Evolutionary conservation across 2,329 filamentous ascomycete species (phyloP).

Genomic region (Microsporum ferrugineum): DNA sequence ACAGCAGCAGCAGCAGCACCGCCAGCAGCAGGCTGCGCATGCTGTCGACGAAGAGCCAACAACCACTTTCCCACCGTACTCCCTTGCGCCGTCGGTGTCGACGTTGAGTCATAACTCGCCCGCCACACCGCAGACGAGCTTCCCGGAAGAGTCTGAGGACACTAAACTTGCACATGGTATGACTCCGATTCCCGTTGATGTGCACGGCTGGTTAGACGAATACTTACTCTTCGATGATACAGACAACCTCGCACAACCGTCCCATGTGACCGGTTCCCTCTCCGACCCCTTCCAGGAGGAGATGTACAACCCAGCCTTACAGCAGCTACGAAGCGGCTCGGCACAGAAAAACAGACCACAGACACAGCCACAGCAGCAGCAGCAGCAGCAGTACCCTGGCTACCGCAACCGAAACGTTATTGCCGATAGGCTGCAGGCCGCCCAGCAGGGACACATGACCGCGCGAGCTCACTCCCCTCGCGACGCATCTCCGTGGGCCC

Average conservation of each 20-base stretch:
- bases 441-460: conserved; percentile 60
- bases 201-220: conserved; percentile 43
- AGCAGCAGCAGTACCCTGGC: not conserved
- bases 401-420: conserved; percentile 48
- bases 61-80: conserved; percentile 38
- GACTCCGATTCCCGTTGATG: conserved; percentile 42
- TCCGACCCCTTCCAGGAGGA: conserved; percentile 78
- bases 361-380: conserved; percentile 11
- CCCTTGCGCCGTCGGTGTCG: conserved; percentile 48
- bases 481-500: conserved; percentile 70
- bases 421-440: conserved; percentile 63
- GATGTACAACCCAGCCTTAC: conserved; percentile 52
- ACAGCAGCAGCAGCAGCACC: conserved; percentile 21
- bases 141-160: conserved; percentile 43
- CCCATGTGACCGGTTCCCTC: conserved; percentile 48
- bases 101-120: conserved; percentile 51
- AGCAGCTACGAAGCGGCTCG: conserved; percentile 38
- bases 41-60: conserved; percentile 34
- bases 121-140: conserved; percentile 47
- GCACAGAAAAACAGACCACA: conserved; percentile 33
- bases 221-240: conserved; percentile 53
- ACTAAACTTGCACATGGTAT: conserved; percentile 25
- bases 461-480: conserved; percentile 53
- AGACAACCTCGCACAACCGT: conserved; percentile 44
- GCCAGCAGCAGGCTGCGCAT: conserved; percentile 29